phyloP scores from a whole-genome alignment of 2,329 filamentous ascomycete species.

The Alternaria sp. region DNA sequence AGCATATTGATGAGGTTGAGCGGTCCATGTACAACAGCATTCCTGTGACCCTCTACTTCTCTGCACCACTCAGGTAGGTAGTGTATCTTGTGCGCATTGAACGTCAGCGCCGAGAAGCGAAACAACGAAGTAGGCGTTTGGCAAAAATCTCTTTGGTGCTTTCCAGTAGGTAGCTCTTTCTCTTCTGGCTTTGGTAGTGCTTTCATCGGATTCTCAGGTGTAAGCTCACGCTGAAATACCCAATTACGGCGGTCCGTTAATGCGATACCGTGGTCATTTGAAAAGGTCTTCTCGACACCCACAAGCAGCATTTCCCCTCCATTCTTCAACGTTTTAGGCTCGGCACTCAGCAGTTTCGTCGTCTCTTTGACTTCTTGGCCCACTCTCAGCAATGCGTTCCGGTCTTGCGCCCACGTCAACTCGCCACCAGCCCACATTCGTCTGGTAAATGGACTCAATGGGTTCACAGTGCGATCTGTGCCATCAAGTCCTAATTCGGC shows the following conservation, averaged over 20 bases:
- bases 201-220: conserved; percentile 45
- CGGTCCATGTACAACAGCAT: conserved; percentile 85
- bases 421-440: conserved; percentile 93
- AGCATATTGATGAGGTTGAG: conserved; percentile 66
- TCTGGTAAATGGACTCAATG: conserved; percentile 72
- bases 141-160: conserved; percentile 58
- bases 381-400: conserved; percentile 27
- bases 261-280: conserved; percentile 39
- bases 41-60: conserved; percentile 74
- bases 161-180: conserved; percentile 25
- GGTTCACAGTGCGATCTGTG: conserved; percentile 79
- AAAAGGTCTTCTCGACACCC: conserved; percentile 62
- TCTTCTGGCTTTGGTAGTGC: conserved; percentile 22
- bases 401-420: conserved; percentile 60
- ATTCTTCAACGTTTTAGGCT: conserved; percentile 57
- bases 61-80: conserved; percentile 75
- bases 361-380: conserved; percentile 51
- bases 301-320: conserved; percentile 65
- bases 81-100: conserved; percentile 93
- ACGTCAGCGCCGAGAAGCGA: conserved; percentile 88
- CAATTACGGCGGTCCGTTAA: conserved; percentile 46
- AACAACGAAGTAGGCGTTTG: conserved; percentile 79
- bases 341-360: conserved; percentile 53
- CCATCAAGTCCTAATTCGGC: conserved; percentile 77
- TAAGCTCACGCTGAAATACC: conserved; percentile 54